phyloP scores from a whole-genome alignment of 2,329 filamentous ascomycete species.

The Thermothelomyces thermophilus region DNA sequence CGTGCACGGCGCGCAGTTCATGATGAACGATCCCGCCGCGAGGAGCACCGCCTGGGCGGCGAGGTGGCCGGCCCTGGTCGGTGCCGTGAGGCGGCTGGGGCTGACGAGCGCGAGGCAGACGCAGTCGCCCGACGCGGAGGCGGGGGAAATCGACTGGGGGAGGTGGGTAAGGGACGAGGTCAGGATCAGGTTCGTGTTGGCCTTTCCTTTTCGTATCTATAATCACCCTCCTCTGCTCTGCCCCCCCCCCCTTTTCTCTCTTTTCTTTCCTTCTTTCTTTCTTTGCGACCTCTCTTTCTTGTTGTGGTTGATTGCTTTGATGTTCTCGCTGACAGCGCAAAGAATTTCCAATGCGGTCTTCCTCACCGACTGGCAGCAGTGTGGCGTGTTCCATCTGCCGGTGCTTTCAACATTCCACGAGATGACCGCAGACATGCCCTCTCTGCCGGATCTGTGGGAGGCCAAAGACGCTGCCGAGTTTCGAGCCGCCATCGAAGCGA shows the following conservation, averaged over 20 bases:
- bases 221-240: neutral
- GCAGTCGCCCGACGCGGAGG: neutral
- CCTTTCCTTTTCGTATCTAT: neutral
- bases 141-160: neutral
- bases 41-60: conserved; percentile 14
- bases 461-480: conserved; percentile 21
- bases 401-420: conserved; percentile 22
- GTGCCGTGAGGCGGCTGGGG: conserved; percentile 3
- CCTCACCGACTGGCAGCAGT: conserved; percentile 27
- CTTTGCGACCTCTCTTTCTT: too few species aligned
- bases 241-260: neutral
- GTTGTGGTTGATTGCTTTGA: too few species aligned
- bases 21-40: conserved; percentile 18
- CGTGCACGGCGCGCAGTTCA: conserved; percentile 20
- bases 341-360: conserved; percentile 25
- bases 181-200: conserved; percentile 7
- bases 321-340: neutral
- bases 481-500: neutral
- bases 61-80: conserved; percentile 21
- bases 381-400: conserved; percentile 25
- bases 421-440: conserved; percentile 25
- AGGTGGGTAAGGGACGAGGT: conserved; percentile 7
- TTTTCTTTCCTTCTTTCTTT: neutral
- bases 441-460: conserved; percentile 25
- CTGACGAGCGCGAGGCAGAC: neutral